Conservation (phyloP, 116 monocot genomes). For the Dioscorea cayenensis region DNA sequence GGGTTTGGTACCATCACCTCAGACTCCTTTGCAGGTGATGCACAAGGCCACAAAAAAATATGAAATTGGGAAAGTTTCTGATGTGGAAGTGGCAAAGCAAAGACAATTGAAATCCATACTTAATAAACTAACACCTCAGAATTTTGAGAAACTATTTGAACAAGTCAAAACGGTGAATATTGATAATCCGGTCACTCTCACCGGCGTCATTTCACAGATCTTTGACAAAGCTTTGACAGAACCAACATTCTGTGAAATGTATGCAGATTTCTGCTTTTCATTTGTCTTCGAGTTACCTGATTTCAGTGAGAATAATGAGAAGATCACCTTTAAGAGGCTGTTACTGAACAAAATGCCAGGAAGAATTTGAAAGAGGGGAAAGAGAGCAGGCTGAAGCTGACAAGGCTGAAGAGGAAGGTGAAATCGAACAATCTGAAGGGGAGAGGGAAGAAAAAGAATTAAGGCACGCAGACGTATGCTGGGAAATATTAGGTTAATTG, state of each 20-base stretch:
- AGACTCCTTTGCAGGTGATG: slow-evolving; percentile 51
- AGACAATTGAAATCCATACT: slow-evolving; percentile 72
- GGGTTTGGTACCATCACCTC: slow-evolving; percentile 73
- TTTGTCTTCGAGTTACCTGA: slow-evolving; percentile 72
- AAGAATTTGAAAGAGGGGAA: slow-evolving; percentile 92
- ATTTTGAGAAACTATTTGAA: slow-evolving; percentile 73
- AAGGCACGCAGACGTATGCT: slow-evolving; percentile 74
- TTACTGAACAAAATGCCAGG: slow-evolving; percentile 95
- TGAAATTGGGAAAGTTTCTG: slow-evolving; percentile 68
- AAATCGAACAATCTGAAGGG: slow-evolving; percentile 38
- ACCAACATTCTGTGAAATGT: slow-evolving; percentile 96
- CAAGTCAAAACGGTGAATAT: slow-evolving; percentile 82
- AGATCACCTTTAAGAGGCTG: slow-evolving; percentile 78
- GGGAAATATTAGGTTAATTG: slow-evolving; percentile 92
- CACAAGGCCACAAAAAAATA: slow-evolving; percentile 83
- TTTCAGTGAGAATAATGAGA: slow-evolving; percentile 67
- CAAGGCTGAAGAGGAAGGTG: slow-evolving; percentile 63
- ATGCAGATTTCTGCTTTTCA: slow-evolving; percentile 75
- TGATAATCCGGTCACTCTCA: slow-evolving; percentile 55
- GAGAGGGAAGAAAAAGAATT: slow-evolving; percentile 64
- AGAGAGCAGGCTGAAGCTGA: slow-evolving; percentile 78
- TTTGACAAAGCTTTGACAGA: slow-evolving; percentile 98
- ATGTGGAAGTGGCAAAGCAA: slow-evolving; percentile 68
- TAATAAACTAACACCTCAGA: slow-evolving; percentile 91
- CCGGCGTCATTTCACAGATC: slow-evolving; percentile 88